Evolutionary conservation across 495 filamentous ascomycete species (phyloP).

Genomic region (Talaromyces ruber): DNA sequence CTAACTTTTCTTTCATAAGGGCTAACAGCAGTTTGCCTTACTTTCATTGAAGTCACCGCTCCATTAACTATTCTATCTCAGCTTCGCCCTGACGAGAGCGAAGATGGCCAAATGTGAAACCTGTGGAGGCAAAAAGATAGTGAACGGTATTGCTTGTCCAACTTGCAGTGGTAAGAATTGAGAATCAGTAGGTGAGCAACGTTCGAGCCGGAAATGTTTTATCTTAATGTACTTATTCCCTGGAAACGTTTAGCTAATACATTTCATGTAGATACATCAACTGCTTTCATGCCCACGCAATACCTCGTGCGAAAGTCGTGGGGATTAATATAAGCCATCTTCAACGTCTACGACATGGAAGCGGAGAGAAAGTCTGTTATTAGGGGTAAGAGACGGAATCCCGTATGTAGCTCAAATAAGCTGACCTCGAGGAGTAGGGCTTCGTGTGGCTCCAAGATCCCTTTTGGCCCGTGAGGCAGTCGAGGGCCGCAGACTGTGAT

Average conservation of each 20-base stretch:
- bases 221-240: constrained; percentile 9
- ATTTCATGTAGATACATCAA: constrained; percentile 3
- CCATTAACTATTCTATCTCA: constrained; percentile 10
- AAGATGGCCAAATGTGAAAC: constrained; percentile 14
- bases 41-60: constrained; percentile 10
- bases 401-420: not conserved
- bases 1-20: not conserved
- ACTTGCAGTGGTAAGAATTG: constrained; percentile 14
- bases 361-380: not conserved
- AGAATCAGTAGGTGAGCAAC: constrained; percentile 11
- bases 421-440: not conserved
- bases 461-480: not conserved
- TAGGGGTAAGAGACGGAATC: not conserved
- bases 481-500: not conserved
- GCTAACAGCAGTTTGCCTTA: constrained; percentile 10
- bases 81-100: constrained; percentile 11
- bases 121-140: constrained; percentile 11
- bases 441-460: not conserved
- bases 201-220: constrained; percentile 8
- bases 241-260: constrained; percentile 10
- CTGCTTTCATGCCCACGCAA: not conserved
- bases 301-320: not conserved
- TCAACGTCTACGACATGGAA: not conserved
- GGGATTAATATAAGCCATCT: not conserved
- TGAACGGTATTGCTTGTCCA: constrained; percentile 14